Evolutionary conservation across 768 basidiomycete genomes (phyloP), one percentile per base, ranked within the genome.

Genomic region (Hygrophorus russula): DNA sequence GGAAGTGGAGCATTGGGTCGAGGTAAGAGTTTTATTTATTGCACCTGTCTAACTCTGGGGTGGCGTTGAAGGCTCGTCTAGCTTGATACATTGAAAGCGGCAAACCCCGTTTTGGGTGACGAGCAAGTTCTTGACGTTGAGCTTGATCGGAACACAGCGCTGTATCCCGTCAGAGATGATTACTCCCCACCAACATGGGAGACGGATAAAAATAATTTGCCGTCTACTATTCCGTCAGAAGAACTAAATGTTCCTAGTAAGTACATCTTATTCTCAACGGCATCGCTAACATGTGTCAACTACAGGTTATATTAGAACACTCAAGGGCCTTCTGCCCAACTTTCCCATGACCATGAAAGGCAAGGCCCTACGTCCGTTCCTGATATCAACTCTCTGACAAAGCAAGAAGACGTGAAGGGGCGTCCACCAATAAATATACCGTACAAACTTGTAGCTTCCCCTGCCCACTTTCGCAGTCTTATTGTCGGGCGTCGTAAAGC

Each of bases 111-210:
- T 0, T 41, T 63, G 24, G 72, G 73, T 13, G 68, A 71, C 49
- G 70, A 73, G 45, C 73, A 76, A 51, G 59, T 74, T 14, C 54
- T 71, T n/a, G 73, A 76, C 49, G 54, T 74, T 19, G 72, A 74
- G 44, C 61, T 76, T 14, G 70, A 76, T 47, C 69, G 66, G 41
- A 54, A 59, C 40, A 76, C 72, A 3, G 45, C 64, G 5, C 51
- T 74, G 36, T 58, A 59, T 27, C 63, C 70, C 3, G 44, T 56
- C 5, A 54, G 50, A 28, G 53, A 51, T 17, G 58, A 55, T 32
- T 68, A 65, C 46, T 30, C 51, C 2, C 55, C 64, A 5, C 42
- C 42, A 2, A 35, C 19, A 15, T 44, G 33, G 33, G 42, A 44
- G 20, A 7, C n/a, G 29, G 24, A 33, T 18, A 36, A 37, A 4